phyloP scores from a whole-genome alignment of 768 basidiomycete genomes.

The Suillus alpinus region DNA sequence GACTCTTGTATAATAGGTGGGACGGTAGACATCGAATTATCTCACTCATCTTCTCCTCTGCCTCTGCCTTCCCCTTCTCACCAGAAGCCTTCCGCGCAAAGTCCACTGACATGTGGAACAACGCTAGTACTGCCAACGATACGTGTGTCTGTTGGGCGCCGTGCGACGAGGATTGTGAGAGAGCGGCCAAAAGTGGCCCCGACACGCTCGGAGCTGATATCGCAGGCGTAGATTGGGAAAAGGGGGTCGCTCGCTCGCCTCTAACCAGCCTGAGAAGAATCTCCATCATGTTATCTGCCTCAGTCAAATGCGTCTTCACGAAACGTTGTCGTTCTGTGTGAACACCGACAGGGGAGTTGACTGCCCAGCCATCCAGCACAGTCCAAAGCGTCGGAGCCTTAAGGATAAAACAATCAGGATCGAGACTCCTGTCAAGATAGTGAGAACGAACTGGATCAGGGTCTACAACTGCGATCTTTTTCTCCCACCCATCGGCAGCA shows the following conservation, averaged over 20 bases:
- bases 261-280: slow-evolving; percentile 90
- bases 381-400: slow-evolving; percentile 92
- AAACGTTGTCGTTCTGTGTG: slow-evolving; percentile 82
- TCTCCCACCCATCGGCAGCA: slow-evolving; percentile 90
- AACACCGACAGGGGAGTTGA: slow-evolving; percentile 76
- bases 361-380: slow-evolving; percentile 86
- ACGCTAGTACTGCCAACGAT: slow-evolving; percentile 86
- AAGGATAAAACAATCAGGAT: slow-evolving; percentile 4
- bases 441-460: slow-evolving; percentile 81
- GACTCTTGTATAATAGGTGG: slow-evolving; percentile 82
- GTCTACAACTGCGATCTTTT: slow-evolving; percentile 87
- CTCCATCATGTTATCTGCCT: slow-evolving; percentile 87
- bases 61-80: slow-evolving; percentile 66
- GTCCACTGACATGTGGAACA: slow-evolving; percentile 82
- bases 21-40: slow-evolving; percentile 88
- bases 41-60: slow-evolving; percentile 78
- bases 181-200: slow-evolving; percentile 68
- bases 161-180: slow-evolving; percentile 75
- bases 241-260: slow-evolving; percentile 76
- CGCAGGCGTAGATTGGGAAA: slow-evolving; percentile 59
- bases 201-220: slow-evolving; percentile 62
- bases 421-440: slow-evolving; percentile 1
- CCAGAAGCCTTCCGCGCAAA: slow-evolving; percentile 72
- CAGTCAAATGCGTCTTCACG: slow-evolving; percentile 82
- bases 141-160: slow-evolving; percentile 91